Percentiles rank a stretch among this genome's conserved stretches.
Evolutionary conservation across 805 yeast genomes (phyloP).

Genomic region (Zygotorulaspora danielsina): DNA sequence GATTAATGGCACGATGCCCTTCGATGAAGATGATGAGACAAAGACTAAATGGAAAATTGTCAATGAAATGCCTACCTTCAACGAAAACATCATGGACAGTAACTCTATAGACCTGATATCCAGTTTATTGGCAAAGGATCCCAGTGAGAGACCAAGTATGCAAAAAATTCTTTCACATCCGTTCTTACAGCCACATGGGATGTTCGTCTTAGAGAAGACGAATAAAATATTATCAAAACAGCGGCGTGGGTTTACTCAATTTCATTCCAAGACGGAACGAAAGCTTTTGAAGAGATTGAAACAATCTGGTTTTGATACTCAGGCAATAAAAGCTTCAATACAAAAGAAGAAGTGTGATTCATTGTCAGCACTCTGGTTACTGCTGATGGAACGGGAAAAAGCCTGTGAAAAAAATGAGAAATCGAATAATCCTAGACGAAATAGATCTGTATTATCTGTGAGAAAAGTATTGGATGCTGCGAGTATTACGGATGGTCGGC

Average conservation of each 20-base stretch:
- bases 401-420: conserved; percentile 27
- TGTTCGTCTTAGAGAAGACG: conserved; percentile 39
- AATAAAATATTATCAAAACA: conserved; percentile 37
- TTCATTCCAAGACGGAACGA: conserved; percentile 59
- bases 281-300: conserved; percentile 55
- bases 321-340: conserved; percentile 55
- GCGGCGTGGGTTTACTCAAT: conserved; percentile 40
- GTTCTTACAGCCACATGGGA: conserved; percentile 46
- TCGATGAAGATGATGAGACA: conserved; percentile 73
- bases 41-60: conserved; percentile 58
- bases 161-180: conserved; percentile 49
- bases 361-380: conserved; percentile 69
- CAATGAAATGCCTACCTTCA: conserved; percentile 58
- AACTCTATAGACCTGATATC: conserved; percentile 51
- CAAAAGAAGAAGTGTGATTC: conserved; percentile 60
- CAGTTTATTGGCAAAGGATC: conserved; percentile 59
- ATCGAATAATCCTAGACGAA: conserved; percentile 34
- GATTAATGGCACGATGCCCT: conserved; percentile 84
- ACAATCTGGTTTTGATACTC: conserved; percentile 60
- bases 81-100: conserved; percentile 40
- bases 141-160: conserved; percentile 56
- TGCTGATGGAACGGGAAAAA: conserved; percentile 49
- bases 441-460: conserved; percentile 35
- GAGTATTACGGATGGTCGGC: conserved; percentile 26
- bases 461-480: conserved; percentile 29